Percentiles rank a stretch among this genome's conserved stretches.
These are phyloP conservation scores for Scheffersomyces segobiensis DNA, from an alignment of 1,139 yeast species.

Conservation along the genomic window DNA sequence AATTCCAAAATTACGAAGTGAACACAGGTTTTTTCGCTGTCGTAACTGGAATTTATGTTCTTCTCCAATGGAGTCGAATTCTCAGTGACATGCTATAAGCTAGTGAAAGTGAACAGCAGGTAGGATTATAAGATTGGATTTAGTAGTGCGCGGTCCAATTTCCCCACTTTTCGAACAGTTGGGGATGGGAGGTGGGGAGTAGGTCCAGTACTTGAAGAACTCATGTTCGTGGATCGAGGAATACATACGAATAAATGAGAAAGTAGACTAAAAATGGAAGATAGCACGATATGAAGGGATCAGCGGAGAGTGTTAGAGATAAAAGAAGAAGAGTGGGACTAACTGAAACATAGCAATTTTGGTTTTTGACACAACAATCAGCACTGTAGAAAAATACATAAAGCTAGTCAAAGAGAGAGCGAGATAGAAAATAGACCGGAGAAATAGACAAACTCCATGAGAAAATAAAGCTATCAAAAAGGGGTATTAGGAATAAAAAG, in stretches of 20 bases:
- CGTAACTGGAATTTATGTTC: background rate
- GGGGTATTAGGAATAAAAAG: background rate
- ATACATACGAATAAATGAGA: background rate
- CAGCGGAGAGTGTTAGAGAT: background rate
- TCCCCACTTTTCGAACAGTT: background rate
- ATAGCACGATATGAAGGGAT: background rate
- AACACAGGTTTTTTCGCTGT: background rate
- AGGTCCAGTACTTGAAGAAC: background rate
- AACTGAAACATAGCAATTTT: background rate
- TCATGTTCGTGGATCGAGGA: background rate
- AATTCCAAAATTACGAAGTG: background rate
- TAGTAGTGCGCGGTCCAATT: background rate
- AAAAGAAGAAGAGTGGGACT: background rate
- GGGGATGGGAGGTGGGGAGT: background rate
- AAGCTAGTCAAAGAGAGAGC: background rate
- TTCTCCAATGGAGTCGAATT: background rate
- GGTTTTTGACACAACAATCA: background rate
- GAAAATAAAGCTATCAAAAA: background rate
- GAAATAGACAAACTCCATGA: background rate
- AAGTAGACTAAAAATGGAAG: background rate
- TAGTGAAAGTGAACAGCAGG: background rate
- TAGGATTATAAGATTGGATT: background rate
- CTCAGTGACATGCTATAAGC: background rate
- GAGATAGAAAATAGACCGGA: too few relatives aligned
- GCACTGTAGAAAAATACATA: background rate